Evolutionary conservation across 75 land plant genomes (phyloP), one percentile per base, ranked within the genome.

Genomic region (Selaginella moellendorffii): DNA sequence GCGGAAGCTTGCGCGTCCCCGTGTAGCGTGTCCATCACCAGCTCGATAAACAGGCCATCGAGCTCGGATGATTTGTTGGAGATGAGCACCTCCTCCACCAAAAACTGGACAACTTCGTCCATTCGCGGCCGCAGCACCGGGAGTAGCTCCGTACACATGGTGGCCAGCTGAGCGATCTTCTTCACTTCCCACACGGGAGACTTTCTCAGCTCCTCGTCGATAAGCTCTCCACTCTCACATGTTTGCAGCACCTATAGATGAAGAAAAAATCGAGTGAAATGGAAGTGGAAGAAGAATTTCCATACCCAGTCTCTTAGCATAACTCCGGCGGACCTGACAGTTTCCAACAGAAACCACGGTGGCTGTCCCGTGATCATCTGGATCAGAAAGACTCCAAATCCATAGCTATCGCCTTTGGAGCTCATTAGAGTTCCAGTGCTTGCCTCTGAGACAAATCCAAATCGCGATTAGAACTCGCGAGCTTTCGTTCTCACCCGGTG

Each of bases 111-210:
- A 61, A 61, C 28, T 18, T 61, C 63, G 26, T 20, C 26, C 63
- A 61, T 61, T 14, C 9, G 24, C 24, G 63, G 63, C 27, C 63
- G 22, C 8, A 61, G 14, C 26, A 61, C 24, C 1, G 63, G 63
- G 1, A 12, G 24, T 27, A 25, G 27, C 5, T 61, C 63, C 63
- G 26, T 61, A 8, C 63, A 61, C 63, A 27, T 61, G 28, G 27
- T 27, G 18, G 26, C 24, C 17, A 61, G 63, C 28, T 61, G 28
- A 2, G 27, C 28, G 26, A 61, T 61, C 63, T 61, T 61, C 27
- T 61, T 61, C 26, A 61, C 63, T 25, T 61, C 63, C 63, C 63
- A 61, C 2, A 61, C 22, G 27, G 63, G 63, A 23, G 63, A n/a
- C 18, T 61, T 25, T 25, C 63, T 61, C 19, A 61, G 24, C 8